Base-by-base conservation (phyloP, 176 grass and related monocot species). In the Triticum monococcum region DNA sequence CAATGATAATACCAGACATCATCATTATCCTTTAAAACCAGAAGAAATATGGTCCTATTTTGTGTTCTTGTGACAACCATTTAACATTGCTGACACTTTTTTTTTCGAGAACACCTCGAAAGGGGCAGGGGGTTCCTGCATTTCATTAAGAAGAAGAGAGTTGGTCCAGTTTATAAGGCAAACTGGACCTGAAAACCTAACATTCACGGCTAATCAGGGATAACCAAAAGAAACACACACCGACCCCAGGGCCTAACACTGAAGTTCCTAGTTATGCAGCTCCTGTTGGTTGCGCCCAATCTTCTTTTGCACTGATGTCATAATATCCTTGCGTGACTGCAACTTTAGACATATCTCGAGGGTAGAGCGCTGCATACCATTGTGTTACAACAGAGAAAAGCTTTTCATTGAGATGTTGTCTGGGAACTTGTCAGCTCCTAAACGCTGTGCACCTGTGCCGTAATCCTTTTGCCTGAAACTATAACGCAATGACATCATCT, bases 381-480 rank as follows among this genome's bases (percentile, higher is more conserved):
- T 26, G 5, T 77, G n/a, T 83, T 78, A 46, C 37, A 50, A 20
- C 62, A 46, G 62, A 46, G 7, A 9, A 33, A 45, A 46, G 12
- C 17, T n/a, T 75, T 67, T 32, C 17, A 43, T 43, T 31, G 70
- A 84, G 26, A 45, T 30, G 66, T 84, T 30, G 66, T 84, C 32
- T 67, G 26, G 77, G 35, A 24, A 57, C 41, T 12, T 72, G 54
- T 78, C 25, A 68, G 13, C 62, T 68, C 18, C 41, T 35, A 13
- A 63, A 71, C 4, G 35, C 24, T 30, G 4, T 26, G 59, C 69
- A 72, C 22, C 35, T 23, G 56, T 32, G 3, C 64, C 56, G 48
- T 74, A 69, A 37, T 37, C 17, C 31, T 69, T 64, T 22, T 73
- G 26, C 43, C 40, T 83, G 35, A 41, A 43, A 59, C 5, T 54